Conservation (phyloP, 164 flowering plant species). For the Stephania japonica region DNA sequence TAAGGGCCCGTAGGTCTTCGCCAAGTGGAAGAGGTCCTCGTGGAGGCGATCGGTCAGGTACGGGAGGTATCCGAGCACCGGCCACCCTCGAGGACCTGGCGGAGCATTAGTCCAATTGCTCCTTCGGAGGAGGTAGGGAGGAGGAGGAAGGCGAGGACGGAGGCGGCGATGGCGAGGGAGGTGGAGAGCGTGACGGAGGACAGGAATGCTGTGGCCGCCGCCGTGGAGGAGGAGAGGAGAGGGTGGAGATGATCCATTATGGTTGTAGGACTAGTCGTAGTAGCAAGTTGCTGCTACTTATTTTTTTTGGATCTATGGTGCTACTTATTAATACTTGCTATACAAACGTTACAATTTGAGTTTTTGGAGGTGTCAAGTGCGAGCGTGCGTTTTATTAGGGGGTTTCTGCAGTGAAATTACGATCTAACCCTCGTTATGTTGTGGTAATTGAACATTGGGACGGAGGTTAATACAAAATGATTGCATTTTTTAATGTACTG, state of each 20-base stretch:
- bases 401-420: no score
- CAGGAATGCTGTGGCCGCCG: conserved; percentile 4
- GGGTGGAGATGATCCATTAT: conserved; percentile 3
- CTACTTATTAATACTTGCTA: no score
- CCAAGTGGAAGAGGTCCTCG: conserved; percentile 23
- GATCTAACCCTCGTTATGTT: no score
- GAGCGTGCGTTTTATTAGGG: no score
- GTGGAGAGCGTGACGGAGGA: conserved; percentile 9
- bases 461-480: no score
- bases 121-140: conserved; percentile 12
- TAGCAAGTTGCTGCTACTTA: no score
- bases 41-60: conserved; percentile 25
- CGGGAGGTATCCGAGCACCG: conserved; percentile 25
- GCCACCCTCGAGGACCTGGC: conserved; percentile 30
- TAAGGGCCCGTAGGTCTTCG: conserved; percentile 22
- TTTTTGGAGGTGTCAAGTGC: no score
- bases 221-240: background rate
- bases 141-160: conserved; percentile 9
- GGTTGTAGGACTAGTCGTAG: no score
- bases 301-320: no score
- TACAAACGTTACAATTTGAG: no score
- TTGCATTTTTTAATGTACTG: no score
- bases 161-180: background rate
- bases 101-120: conserved; percentile 22
- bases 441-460: no score